phyloP scores from a whole-genome alignment of 306 rosid genomes.

The Glycine soja region DNA sequence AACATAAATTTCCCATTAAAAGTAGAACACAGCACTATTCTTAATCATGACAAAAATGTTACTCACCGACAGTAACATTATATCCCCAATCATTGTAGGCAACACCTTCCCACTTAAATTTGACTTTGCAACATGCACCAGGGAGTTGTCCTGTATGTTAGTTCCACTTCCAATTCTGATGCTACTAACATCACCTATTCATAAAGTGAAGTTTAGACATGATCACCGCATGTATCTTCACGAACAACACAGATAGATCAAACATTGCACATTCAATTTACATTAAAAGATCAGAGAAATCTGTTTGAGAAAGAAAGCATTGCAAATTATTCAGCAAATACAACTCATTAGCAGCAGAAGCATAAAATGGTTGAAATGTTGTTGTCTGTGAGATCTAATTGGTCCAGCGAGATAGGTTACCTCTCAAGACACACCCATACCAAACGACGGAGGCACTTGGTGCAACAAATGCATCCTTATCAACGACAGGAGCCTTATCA shows the following conservation, averaged over 20 bases:
- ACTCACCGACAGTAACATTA: constrained; percentile 93
- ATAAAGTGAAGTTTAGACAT: constrained; percentile 3
- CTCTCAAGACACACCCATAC: constrained; percentile 98
- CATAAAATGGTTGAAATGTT: no score
- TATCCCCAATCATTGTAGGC: constrained; percentile 87
- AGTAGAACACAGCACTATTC: constrained; percentile 15
- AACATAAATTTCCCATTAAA: constrained; percentile 10
- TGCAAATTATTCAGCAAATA: no score
- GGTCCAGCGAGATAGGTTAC: constrained; percentile 47
- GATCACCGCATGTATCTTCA: neutral
- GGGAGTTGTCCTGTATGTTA: constrained; percentile 93
- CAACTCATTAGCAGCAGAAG: no score
- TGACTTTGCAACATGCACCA: constrained; percentile 94
- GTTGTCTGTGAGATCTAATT: neutral
- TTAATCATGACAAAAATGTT: constrained; percentile 22
- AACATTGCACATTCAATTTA: constrained; percentile 20
- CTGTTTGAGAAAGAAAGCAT: neutral
- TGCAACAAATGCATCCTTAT: constrained; percentile 89
- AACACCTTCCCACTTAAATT: constrained; percentile 90
- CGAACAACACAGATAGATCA: neutral
- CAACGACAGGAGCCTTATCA: constrained; percentile 85
- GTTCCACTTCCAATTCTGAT: constrained; percentile 91
- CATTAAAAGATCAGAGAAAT: constrained; percentile 7
- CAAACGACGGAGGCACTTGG: constrained; percentile 94
- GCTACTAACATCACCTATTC: constrained; percentile 87